These are phyloP conservation scores for Drechslerella stenobrocha DNA, from an alignment of 2,329 filamentous ascomycete genomes.

Conservation along the genomic window DNA sequence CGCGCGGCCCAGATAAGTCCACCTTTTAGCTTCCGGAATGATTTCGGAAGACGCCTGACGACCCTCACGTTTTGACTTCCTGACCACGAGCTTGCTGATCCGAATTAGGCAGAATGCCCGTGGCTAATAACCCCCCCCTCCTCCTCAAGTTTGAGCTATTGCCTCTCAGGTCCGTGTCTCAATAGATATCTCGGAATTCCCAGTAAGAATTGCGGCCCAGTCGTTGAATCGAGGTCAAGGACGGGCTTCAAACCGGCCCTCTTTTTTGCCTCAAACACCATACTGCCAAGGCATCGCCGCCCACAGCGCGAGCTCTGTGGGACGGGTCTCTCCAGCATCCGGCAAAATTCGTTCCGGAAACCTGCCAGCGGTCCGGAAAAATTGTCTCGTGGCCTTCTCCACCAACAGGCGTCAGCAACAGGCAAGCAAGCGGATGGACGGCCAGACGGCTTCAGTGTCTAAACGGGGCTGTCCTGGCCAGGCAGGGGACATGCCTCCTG, in stretches of 20 bases:
- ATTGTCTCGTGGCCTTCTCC: constrained; percentile 32
- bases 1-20: constrained; percentile 8
- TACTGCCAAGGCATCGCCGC: background rate
- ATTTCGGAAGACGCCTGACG: constrained; percentile 40
- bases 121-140: constrained; percentile 7
- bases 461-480: background rate
- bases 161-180: background rate
- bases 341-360: constrained; percentile 48
- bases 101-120: constrained; percentile 46
- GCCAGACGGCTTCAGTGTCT: constrained; percentile 1
- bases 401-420: constrained; percentile 1
- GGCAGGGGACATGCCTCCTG: background rate
- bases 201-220: background rate
- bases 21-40: constrained; percentile 45
- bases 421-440: background rate
- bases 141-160: background rate
- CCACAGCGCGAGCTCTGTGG: constrained; percentile 25
- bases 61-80: constrained; percentile 28
- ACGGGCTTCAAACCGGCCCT: background rate
- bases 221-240: background rate
- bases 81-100: constrained; percentile 20
- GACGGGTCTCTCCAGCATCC: constrained; percentile 33
- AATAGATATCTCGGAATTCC: background rate
- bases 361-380: constrained; percentile 43
- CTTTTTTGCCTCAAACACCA: background rate